Conservation (phyloP, 192 early-diverging fungal species). For the Backusella mclennaniae region DNA sequence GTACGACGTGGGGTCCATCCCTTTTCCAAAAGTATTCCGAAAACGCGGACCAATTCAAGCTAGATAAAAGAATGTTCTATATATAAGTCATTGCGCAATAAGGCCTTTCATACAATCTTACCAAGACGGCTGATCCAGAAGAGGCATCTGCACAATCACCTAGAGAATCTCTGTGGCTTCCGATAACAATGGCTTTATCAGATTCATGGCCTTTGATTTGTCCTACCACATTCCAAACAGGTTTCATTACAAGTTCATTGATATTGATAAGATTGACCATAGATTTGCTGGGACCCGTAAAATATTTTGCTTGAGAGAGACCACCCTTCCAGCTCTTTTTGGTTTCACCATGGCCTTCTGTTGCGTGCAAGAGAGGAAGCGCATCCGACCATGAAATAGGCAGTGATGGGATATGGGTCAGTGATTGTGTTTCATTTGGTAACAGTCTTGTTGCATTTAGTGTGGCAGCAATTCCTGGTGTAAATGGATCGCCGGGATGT, state of each 20-base stretch:
- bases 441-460: conserved; percentile 36
- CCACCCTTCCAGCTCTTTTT: conserved; percentile 49
- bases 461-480: conserved; percentile 43
- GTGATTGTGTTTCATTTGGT: conserved; percentile 36
- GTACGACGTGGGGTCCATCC: conserved; percentile 65
- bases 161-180: conserved; percentile 61
- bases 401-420: conserved; percentile 60
- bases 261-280: conserved; percentile 50
- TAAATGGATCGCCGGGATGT: conserved; percentile 54
- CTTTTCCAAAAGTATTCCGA: conserved; percentile 52
- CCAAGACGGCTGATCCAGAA: conserved; percentile 51
- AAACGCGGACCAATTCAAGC: conserved; percentile 51
- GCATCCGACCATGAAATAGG: conserved; percentile 65
- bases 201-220: conserved; percentile 51
- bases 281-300: conserved; percentile 51
- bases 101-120: background rate
- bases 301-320: conserved; percentile 42
- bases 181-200: conserved; percentile 48
- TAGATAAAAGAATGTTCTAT: conserved; percentile 14
- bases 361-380: conserved; percentile 32
- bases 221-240: conserved; percentile 63
- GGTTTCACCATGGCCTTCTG: conserved; percentile 44
- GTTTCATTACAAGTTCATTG: conserved; percentile 41
- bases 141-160: conserved; percentile 61
- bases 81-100: background rate